A percentile compares a stretch with the other conserved stretches of the same genome.
phyloP scores from a whole-genome alignment of 2,329 filamentous ascomycete species.

The Fusarium sulawesiense region DNA sequence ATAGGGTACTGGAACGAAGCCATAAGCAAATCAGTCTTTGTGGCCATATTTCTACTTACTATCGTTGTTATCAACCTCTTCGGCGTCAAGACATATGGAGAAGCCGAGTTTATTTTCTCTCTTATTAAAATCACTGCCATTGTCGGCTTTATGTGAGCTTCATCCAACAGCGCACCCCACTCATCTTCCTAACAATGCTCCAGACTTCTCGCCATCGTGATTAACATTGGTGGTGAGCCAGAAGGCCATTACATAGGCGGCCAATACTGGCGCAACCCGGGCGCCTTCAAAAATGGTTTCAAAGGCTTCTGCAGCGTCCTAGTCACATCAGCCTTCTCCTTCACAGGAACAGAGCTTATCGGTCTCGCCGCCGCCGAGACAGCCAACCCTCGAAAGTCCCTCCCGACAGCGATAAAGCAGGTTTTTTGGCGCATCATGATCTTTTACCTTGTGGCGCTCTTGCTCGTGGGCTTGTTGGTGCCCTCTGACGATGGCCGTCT shows the following conservation, averaged over 20 bases:
- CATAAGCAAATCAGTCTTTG: conserved; percentile 78
- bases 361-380: conserved; percentile 83
- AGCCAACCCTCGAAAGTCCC: conserved; percentile 79
- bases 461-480: conserved; percentile 84
- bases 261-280: conserved; percentile 79
- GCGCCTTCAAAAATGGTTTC: conserved; percentile 85
- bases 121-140: conserved; percentile 87
- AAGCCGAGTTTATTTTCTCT: conserved; percentile 89
- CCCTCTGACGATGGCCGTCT: conserved; percentile 76
- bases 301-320: conserved; percentile 83
- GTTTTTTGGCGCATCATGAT: conserved; percentile 94
- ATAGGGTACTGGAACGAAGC: conserved; percentile 80
- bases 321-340: conserved; percentile 80
- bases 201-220: conserved; percentile 84
- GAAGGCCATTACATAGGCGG: conserved; percentile 83
- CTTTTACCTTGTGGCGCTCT: conserved; percentile 90
- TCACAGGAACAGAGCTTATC: conserved; percentile 80
- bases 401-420: conserved; percentile 90
- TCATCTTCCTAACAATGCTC: not conserved
- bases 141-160: conserved; percentile 83
- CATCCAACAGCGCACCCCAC: conserved; percentile 42
- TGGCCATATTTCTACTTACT: conserved; percentile 80
- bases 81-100: conserved; percentile 87
- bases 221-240: conserved; percentile 84
- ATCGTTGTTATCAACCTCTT: conserved; percentile 89